Percentiles rank a stretch among this genome's conserved stretches.
Evolutionary conservation across 2,329 filamentous ascomycete species (phyloP).

Genomic region (Colletotrichum melonis): DNA sequence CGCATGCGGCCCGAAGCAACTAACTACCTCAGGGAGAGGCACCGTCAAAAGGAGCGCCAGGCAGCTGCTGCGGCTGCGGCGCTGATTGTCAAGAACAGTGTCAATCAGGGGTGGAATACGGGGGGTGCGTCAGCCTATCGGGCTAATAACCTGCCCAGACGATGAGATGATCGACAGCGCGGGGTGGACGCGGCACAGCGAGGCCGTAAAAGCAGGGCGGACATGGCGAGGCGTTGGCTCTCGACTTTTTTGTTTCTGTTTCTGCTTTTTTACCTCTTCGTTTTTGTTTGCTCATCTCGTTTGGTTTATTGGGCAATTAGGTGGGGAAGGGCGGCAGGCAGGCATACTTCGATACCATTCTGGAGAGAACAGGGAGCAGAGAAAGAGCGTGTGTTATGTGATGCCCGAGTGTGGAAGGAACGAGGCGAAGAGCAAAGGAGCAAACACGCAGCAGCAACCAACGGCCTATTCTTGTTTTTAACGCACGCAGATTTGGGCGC

Average conservation of each 20-base stretch:
- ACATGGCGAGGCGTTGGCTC: constrained; percentile 10
- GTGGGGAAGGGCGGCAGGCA: neutral
- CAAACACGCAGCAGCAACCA: neutral
- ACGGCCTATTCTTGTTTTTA: neutral
- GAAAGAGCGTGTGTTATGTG: neutral
- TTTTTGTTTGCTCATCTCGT: constrained; percentile 12
- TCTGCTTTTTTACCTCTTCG: neutral
- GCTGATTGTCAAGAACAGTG: constrained; percentile 93
- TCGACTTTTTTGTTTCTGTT: neutral
- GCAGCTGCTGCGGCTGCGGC: constrained; percentile 91
- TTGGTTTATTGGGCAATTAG: neutral
- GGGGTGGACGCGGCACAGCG: neutral
- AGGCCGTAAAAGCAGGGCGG: constrained; percentile 1
- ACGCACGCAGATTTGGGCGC: neutral
- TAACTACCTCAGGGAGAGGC: constrained; percentile 87
- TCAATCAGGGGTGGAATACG: constrained; percentile 67
- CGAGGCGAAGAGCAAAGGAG: neutral
- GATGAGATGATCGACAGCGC: constrained; percentile 47
- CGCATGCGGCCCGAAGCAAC: constrained; percentile 94
- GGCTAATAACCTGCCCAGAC: constrained; percentile 58
- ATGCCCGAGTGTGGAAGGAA: neutral
- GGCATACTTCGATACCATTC: constrained; percentile 30
- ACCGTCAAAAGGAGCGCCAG: constrained; percentile 92
- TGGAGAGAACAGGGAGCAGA: constrained; percentile 3
- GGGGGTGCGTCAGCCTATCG: constrained; percentile 57